Conservation (phyloP, 2,329 filamentous ascomycete genomes). For the Fusarium anthophilum region DNA sequence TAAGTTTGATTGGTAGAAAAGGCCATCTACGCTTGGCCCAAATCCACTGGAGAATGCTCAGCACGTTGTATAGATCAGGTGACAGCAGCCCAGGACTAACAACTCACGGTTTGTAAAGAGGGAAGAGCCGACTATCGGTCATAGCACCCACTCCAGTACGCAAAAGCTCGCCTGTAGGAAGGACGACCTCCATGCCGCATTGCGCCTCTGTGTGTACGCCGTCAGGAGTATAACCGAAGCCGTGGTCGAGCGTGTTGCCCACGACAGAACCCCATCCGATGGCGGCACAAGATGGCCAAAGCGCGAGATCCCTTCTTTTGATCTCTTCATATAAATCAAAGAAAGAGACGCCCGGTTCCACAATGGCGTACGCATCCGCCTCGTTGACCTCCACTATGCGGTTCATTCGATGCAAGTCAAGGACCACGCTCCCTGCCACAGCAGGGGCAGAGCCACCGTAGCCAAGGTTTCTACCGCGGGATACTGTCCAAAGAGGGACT, state of each 20-base stretch:
- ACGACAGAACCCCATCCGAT: neutral
- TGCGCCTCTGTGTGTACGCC: neutral
- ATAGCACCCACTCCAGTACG: neutral
- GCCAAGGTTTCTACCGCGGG: neutral
- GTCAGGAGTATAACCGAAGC: neutral
- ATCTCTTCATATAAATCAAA: neutral
- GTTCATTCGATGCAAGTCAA: neutral
- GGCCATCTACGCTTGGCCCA: neutral
- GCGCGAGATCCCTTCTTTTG: neutral
- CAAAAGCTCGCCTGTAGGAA: neutral
- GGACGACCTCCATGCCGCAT: neutral
- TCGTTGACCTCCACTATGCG: neutral
- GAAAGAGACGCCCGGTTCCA: neutral
- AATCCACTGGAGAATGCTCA: neutral
- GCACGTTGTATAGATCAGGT: neutral
- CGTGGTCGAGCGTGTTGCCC: neutral
- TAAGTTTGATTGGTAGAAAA: neutral
- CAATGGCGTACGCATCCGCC: neutral
- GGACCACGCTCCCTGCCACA: neutral
- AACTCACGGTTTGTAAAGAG: neutral
- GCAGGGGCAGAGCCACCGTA: neutral
- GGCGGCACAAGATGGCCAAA: neutral
- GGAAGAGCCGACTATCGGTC: neutral
- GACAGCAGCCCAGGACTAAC: fast-evolving
- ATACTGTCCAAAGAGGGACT: neutral